phyloP scores from a whole-genome alignment of 352 stramenopile genomes.

The Lagenidium giganteum region DNA sequence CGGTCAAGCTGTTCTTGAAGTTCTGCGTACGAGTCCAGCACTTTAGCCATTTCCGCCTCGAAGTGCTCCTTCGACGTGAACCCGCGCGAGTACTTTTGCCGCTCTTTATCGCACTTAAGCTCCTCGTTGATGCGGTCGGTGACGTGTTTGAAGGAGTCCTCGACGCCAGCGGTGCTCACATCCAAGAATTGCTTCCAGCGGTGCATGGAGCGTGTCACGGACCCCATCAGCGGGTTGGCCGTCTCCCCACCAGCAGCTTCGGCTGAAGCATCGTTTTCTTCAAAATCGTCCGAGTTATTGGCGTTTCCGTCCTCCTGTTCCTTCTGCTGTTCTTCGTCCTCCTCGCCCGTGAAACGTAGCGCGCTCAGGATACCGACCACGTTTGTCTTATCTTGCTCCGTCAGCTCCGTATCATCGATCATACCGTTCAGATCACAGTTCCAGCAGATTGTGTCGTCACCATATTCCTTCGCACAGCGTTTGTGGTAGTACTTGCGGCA shows the following conservation, averaged over 20 bases:
- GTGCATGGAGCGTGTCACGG: slow-evolving; percentile 18
- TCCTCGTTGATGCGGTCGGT: slow-evolving; percentile 50
- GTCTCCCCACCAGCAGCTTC: slow-evolving; percentile 9
- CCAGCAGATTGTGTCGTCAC: slow-evolving; percentile 66
- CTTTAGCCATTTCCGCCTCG: slow-evolving; percentile 22
- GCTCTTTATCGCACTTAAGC: slow-evolving; percentile 36
- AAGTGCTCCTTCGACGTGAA: slow-evolving; percentile 59
- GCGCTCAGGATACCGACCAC: slow-evolving; percentile 37
- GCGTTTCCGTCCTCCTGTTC: slow-evolving; percentile 1
- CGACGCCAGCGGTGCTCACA: slow-evolving; percentile 38
- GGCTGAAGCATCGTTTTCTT: slow-evolving; percentile 6
- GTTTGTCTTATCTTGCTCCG: slow-evolving; percentile 38
- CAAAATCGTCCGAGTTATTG: background rate
- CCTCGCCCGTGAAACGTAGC: slow-evolving; percentile 22
- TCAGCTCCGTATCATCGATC: slow-evolving; percentile 75
- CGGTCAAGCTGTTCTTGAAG: slow-evolving; percentile 31
- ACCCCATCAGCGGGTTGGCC: slow-evolving; percentile 6
- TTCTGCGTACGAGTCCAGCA: slow-evolving; percentile 30
- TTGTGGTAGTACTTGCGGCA: slow-evolving; percentile 73
- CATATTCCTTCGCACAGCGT: slow-evolving; percentile 62
- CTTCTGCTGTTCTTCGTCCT: slow-evolving; percentile 6
- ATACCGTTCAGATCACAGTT: slow-evolving; percentile 68
- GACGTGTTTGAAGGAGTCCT: slow-evolving; percentile 33
- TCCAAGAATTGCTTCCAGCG: slow-evolving; percentile 67
- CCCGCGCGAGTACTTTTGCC: slow-evolving; percentile 38